Conservation (phyloP, 176 grass and related monocot genomes). For the Alopecurus myosuroides region DNA sequence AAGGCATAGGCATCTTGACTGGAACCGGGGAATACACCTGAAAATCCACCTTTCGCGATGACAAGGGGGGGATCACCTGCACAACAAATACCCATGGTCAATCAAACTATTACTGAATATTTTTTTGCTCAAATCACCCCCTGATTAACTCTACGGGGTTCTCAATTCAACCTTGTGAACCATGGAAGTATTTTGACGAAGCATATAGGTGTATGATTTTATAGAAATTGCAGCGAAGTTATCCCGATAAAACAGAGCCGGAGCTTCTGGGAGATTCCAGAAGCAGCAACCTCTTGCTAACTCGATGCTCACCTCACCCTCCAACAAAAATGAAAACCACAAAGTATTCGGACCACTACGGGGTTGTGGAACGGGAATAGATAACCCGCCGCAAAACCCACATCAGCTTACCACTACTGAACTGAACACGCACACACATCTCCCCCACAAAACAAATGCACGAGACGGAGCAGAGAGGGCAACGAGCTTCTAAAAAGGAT, state of each 20-base stretch:
- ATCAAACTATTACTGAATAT: neutral
- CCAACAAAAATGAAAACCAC: neutral
- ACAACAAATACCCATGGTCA: neutral
- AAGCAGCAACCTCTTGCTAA: neutral
- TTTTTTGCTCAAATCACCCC: neutral
- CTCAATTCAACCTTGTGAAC: neutral
- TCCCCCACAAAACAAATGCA: neutral
- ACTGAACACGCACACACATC: no score
- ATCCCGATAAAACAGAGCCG: neutral
- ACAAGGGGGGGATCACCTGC: constrained; percentile 41
- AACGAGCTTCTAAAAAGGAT: neutral
- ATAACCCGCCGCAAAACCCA: no score
- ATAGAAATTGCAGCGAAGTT: neutral
- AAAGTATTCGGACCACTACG: no score
- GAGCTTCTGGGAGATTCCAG: neutral
- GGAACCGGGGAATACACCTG: constrained; percentile 84
- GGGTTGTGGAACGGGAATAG: no score
- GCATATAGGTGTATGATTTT: neutral
- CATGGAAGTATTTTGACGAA: neutral
- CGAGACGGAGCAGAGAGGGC: neutral
- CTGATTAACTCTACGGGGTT: neutral
- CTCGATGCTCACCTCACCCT: neutral
- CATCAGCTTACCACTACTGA: neutral
- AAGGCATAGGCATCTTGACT: constrained; percentile 22
- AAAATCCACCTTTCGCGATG: constrained; percentile 77